phyloP scores from a whole-genome alignment of 139 green algal species.

The Tetradesmus lagerheimii region DNA sequence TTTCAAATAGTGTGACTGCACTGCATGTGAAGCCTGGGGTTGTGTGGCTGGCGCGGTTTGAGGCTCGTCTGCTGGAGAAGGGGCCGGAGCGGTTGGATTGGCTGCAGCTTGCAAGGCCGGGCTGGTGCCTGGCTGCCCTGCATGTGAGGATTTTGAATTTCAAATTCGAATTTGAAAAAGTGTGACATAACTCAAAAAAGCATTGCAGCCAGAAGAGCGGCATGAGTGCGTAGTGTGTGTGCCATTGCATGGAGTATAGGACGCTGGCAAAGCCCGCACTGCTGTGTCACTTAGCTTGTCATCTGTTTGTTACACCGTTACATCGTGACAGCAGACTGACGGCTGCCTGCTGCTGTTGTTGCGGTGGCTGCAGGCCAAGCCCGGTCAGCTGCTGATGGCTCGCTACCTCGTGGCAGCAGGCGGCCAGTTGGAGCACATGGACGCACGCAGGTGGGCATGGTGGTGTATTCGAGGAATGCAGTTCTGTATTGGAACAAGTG shows the following conservation, averaged over 20 bases:
- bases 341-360: not conserved
- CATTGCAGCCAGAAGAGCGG: no score
- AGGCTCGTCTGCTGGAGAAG: conserved; percentile 20
- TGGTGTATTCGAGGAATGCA: not conserved
- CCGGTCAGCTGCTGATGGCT: conserved; percentile 22
- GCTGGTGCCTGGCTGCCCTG: conserved; percentile 42
- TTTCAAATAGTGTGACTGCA: no score
- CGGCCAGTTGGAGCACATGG: conserved; percentile 11
- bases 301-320: no score
- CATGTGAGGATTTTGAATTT: not conserved
- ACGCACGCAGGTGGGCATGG: conserved; percentile 4
- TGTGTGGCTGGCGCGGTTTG: conserved; percentile 28
- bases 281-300: no score
- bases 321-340: not conserved
- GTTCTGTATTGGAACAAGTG: no score
- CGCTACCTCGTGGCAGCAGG: conserved; percentile 16
- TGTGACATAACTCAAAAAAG: no score
- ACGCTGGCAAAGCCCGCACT: no score
- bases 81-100: not conserved
- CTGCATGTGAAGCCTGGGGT: not conserved
- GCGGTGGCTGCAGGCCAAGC: not conserved
- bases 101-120: conserved; percentile 1
- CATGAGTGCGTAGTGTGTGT: no score
- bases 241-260: no score
- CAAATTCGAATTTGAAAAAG: no score